Conservation (phyloP, 1,284 basidiomycete genomes). For the Pulchroboletus neoregius region DNA sequence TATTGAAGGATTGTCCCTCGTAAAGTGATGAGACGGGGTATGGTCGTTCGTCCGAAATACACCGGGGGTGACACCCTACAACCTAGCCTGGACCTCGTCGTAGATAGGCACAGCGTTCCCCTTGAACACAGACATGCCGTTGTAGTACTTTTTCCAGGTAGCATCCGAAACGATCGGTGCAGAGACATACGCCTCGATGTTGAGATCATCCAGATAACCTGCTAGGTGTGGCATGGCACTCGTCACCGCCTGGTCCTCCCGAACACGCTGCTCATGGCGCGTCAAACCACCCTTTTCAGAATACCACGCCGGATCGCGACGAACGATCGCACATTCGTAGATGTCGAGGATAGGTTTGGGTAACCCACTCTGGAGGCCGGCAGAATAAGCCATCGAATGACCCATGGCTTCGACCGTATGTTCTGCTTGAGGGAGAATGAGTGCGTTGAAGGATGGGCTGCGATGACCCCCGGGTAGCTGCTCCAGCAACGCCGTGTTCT, state of each 20-base stretch:
- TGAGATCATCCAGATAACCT: conserved; percentile 39
- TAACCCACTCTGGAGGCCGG: conserved; percentile 39
- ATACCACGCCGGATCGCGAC: conserved; percentile 52
- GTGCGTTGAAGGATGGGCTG: conserved; percentile 42
- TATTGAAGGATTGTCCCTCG: too few species aligned
- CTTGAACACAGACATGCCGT: conserved; percentile 37
- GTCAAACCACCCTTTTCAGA: conserved; percentile 43
- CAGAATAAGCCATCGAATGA: conserved; percentile 50
- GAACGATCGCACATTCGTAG: conserved; percentile 48
- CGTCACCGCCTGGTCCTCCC: conserved; percentile 43
- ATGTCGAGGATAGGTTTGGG: conserved; percentile 48
- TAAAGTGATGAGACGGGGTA: too few species aligned
- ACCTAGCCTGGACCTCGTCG: conserved; percentile 24
- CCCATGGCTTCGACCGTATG: conserved; percentile 47
- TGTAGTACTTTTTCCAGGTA: conserved; percentile 46
- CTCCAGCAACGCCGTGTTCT: conserved; percentile 39
- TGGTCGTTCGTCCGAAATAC: background rate
- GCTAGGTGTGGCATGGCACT: conserved; percentile 42
- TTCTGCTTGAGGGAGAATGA: conserved; percentile 49
- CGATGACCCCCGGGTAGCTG: conserved; percentile 40
- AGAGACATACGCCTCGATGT: conserved; percentile 44
- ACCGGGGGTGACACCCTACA: conserved; percentile 1
- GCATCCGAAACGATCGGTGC: conserved; percentile 50
- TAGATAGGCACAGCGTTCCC: conserved; percentile 41
- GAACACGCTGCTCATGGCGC: conserved; percentile 40